These are phyloP conservation scores for Verticillium nubilum DNA, from an alignment of 2,329 filamentous ascomycete species.

Conservation along the genomic window DNA sequence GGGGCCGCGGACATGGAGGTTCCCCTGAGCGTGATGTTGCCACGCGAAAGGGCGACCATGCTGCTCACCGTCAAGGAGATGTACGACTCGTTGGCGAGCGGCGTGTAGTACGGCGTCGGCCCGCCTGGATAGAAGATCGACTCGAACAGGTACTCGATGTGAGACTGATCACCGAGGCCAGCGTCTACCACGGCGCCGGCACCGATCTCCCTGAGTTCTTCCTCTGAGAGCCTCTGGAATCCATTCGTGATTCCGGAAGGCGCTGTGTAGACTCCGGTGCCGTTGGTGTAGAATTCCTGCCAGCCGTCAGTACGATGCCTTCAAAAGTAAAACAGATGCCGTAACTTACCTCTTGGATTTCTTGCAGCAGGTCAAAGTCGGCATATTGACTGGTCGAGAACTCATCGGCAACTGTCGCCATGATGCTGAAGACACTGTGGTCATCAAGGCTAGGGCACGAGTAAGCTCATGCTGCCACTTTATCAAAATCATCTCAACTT, in stretches of 20 bases:
- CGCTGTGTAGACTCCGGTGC: slow-evolving; percentile 16
- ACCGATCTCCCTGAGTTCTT: slow-evolving; percentile 13
- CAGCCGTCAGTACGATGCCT: neutral
- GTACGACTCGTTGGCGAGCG: slow-evolving; percentile 16
- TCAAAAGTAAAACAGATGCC: neutral
- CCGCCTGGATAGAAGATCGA: slow-evolving; percentile 20
- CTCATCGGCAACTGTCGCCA: slow-evolving; percentile 16
- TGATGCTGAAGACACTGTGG: slow-evolving; percentile 21
- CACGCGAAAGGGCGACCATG: slow-evolving; percentile 17
- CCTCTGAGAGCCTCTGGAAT: slow-evolving; percentile 15
- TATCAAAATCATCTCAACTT: neutral
- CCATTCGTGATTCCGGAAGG: slow-evolving; percentile 19
- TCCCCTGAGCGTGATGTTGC: slow-evolving; percentile 14
- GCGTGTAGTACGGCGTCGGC: slow-evolving; percentile 19
- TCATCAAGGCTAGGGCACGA: slow-evolving; percentile 15
- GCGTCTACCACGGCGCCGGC: slow-evolving; percentile 13
- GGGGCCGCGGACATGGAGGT: slow-evolving; percentile 16
- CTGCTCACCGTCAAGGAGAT: slow-evolving; percentile 17
- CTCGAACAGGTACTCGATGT: slow-evolving; percentile 21
- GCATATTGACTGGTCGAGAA: slow-evolving; percentile 16
- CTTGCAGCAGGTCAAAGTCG: slow-evolving; percentile 7
- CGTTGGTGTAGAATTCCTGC: slow-evolving; percentile 16
- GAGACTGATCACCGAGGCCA: slow-evolving; percentile 17
- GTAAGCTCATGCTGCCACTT: neutral
- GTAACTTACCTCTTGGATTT: slow-evolving; percentile 9